Base-by-base conservation (phyloP, 2,329 filamentous ascomycete species). In the Ophiostoma sp. region DNA sequence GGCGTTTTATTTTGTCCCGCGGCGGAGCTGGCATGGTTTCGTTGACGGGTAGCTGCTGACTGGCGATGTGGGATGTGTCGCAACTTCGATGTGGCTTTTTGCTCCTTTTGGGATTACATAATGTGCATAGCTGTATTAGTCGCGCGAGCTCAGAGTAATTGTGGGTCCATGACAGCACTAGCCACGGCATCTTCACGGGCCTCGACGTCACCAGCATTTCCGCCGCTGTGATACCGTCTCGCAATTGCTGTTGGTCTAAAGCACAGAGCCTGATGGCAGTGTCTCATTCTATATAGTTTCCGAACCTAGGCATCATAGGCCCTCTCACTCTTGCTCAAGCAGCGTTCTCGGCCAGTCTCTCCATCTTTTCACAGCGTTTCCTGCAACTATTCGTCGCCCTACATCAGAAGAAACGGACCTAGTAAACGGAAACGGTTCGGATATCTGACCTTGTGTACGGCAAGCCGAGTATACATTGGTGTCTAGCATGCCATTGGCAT, bases 31-130 rank as follows among this genome's bases (percentile, higher is more conserved):
- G 42, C 42, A 27, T 27, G 27, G 42, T 44, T 12, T 8, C 16
- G 47, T 36, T 5, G 52, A 36, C 14, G 47, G 6, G 47, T 52
- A 18, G 55, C 11, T 60, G 55, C 27, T 36, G 27, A 18, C 14
- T 4, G 27, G 8, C 12, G 5, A 55, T 55, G 49, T 9, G 49
- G 49, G 60, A 63, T 42, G 38, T 36, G 38, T 16, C 60, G 16
- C 27, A 40, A 16, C 36, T 16, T 18, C 40, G 40, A 63, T 63
- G 60, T 63, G 60, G 38, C 60, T 63, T 63, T 42, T 63, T 63
- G 38, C 11, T 42, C 7, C 38, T 42, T 7, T 8, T 18, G 12
- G 49, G 58, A 42, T 63, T 42, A 42, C n/a, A 9, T 42, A 41
- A 62, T 41, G 55, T 12, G 55, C 27, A 16, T 38, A 38, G 55